phyloP scores from a whole-genome alignment of 306 rosid genomes.

The Astragalus glycyphyllos region DNA sequence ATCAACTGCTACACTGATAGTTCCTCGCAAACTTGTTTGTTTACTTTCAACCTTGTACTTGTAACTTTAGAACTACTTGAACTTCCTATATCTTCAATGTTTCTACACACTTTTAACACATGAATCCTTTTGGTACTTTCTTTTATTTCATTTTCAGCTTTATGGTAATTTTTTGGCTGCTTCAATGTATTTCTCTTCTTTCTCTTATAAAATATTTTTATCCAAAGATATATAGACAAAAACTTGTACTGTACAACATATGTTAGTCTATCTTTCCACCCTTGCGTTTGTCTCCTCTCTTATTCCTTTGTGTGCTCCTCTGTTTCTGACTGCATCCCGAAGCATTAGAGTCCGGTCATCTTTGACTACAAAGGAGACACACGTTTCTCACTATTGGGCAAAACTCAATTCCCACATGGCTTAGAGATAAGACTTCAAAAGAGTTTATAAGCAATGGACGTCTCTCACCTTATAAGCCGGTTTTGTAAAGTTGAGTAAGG shows the following conservation, averaged over 20 bases:
- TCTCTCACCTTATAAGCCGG: too few relatives aligned
- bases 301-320: not conserved
- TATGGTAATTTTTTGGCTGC: not conserved
- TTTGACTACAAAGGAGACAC: not conserved
- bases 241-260: not conserved
- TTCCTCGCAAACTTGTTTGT: conserved; percentile 6
- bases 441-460: too few relatives aligned
- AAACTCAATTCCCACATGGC: too few relatives aligned
- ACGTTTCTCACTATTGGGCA: not conserved
- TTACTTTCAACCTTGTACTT: conserved; percentile 23
- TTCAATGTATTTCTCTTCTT: not conserved
- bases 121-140: not conserved
- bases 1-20: not conserved
- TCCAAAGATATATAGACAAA: not conserved
- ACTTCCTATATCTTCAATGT: conserved; percentile 24
- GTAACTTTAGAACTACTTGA: conserved; percentile 11
- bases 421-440: too few relatives aligned
- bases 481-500: too few relatives aligned
- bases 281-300: not conserved
- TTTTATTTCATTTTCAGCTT: conserved; percentile 26
- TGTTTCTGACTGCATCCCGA: conserved; percentile 10
- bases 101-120: not conserved
- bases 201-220: conserved; percentile 17
- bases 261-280: conserved; percentile 3
- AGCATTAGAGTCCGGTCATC: conserved; percentile 7